phyloP scores from a whole-genome alignment of 2,329 filamentous ascomycete genomes.

The Stachybotrys chlorohalonatus region DNA sequence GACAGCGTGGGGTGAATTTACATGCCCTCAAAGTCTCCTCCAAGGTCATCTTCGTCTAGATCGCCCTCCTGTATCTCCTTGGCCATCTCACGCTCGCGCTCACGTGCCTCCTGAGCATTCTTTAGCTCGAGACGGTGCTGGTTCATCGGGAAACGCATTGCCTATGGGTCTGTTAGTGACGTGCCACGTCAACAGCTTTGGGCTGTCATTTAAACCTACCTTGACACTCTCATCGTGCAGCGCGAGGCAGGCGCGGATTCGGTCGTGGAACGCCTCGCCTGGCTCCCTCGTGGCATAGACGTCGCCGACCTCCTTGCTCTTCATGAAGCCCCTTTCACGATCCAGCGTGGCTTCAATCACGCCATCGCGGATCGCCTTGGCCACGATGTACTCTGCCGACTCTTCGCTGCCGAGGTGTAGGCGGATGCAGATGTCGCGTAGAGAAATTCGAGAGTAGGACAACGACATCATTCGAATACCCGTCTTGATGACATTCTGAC shows the following conservation, averaged over 20 bases:
- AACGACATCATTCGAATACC: conserved; percentile 98
- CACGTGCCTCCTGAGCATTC: conserved; percentile 96
- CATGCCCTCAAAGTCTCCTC: conserved; percentile 93
- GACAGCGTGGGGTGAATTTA: conserved; percentile 34
- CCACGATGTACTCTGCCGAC: conserved; percentile 97
- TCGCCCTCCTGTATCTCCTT: conserved; percentile 99
- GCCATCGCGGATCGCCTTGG: conserved; percentile 94
- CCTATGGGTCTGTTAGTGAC: conserved; percentile 38
- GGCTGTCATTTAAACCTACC: conserved; percentile 39
- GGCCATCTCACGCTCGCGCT: conserved; percentile 90
- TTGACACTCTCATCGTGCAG: conserved; percentile 98
- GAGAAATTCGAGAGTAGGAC: conserved; percentile 92
- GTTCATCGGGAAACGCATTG: conserved; percentile 99
- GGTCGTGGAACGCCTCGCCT: conserved; percentile 94
- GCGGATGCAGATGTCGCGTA: conserved; percentile 94
- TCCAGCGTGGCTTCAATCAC: conserved; percentile 94
- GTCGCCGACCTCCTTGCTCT: conserved; percentile 93
- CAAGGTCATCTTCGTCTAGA: conserved; percentile 91
- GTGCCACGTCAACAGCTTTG: background rate
- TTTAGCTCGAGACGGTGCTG: conserved; percentile 95
- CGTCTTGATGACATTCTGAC: conserved; percentile 99
- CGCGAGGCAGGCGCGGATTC: conserved; percentile 82
- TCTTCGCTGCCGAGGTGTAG: conserved; percentile 91
- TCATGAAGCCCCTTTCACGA: conserved; percentile 94
- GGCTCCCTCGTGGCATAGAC: conserved; percentile 95